These are phyloP conservation scores for Pleurotus tuber-regium DNA, from an alignment of 768 basidiomycete genomes.

Conservation along the genomic window DNA sequence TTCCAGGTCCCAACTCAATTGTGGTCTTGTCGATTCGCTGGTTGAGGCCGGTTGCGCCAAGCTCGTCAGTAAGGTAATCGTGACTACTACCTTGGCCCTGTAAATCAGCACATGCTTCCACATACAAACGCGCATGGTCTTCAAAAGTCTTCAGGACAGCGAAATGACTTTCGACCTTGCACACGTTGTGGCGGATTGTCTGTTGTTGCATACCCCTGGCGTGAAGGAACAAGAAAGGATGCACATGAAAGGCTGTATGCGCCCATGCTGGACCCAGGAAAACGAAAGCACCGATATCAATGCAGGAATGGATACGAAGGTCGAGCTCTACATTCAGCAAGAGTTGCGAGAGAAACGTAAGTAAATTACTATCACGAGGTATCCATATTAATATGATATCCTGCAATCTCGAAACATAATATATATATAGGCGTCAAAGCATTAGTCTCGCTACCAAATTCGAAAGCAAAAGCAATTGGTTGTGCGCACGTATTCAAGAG, in stretches of 20 bases:
- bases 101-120: background rate
- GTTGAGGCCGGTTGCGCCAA: no score
- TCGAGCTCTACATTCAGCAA: no score
- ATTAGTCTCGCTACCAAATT: background rate
- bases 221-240: no score
- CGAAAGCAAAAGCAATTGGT: background rate
- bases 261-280: no score
- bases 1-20: no score
- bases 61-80: background rate
- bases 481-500: background rate
- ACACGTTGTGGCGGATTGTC: no score
- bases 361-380: background rate
- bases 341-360: background rate
- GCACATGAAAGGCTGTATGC: no score
- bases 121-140: background rate
- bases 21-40: no score
- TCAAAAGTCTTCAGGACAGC: background rate
- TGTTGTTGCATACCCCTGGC: no score
- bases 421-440: background rate
- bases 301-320: no score
- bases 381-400: constrained; percentile 2
- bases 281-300: no score
- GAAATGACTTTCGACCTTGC: background rate
- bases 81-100: background rate
- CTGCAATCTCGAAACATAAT: background rate